A percentile compares a stretch with the other conserved stretches of the same genome.
These are phyloP conservation scores for Saccharomyces eubayanus DNA, from an alignment of 805 yeast species.

Conservation along the genomic window DNA sequence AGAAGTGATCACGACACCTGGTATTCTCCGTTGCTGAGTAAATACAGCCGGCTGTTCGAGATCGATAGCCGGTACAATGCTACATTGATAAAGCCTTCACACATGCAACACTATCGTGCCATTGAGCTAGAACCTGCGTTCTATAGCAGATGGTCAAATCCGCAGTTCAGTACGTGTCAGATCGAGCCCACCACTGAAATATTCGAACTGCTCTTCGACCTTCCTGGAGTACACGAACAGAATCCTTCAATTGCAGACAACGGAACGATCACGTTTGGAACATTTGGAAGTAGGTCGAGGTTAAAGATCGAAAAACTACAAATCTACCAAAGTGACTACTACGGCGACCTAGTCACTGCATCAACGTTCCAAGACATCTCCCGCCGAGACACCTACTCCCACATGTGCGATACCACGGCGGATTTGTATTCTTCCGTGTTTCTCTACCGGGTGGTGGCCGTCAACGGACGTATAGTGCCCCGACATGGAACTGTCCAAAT, in stretches of 20 bases:
- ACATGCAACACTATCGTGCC: slow-evolving; percentile 22
- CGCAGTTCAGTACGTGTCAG: slow-evolving; percentile 8
- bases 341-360: background rate
- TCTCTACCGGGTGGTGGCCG: background rate
- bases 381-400: background rate
- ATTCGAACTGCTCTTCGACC: slow-evolving; percentile 25
- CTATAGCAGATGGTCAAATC: slow-evolving; percentile 28
- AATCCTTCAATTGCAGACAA: background rate
- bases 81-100: slow-evolving; percentile 38
- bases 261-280: slow-evolving; percentile 11
- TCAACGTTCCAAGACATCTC: background rate
- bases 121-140: slow-evolving; percentile 29
- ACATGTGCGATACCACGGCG: background rate
- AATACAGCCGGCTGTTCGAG: slow-evolving; percentile 36
- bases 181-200: slow-evolving; percentile 20
- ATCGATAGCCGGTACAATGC: slow-evolving; percentile 36
- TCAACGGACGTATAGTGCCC: background rate
- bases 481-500: background rate
- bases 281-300: slow-evolving; percentile 38
- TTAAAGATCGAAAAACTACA: slow-evolving; percentile 40
- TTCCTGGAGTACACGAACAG: slow-evolving; percentile 10
- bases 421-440: background rate
- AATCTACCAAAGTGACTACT: background rate
- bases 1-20: slow-evolving; percentile 17
- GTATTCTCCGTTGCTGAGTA: slow-evolving; percentile 35